Evolutionary conservation across 2,329 filamentous ascomycete genomes (phyloP), one percentile per base, ranked within the genome.

Genomic region (Parascedosporium putredinis): DNA sequence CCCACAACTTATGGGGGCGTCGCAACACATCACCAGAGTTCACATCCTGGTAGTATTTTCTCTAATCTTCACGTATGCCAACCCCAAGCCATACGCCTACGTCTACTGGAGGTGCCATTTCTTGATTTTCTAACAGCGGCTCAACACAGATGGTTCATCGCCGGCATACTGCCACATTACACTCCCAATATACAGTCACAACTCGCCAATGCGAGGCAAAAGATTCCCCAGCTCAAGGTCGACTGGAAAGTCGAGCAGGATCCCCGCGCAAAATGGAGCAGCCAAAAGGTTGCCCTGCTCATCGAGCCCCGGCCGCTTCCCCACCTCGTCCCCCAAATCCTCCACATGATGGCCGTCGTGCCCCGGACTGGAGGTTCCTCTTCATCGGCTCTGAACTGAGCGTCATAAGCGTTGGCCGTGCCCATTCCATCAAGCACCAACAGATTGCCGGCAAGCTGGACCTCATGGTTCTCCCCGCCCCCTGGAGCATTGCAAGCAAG

Each of bases 291-390:
- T 24, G 74, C 74, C 33, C 64, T 78, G 10, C 56, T 78, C n/a
- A 70, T 78, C 55, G 74, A 76, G 60, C 65, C 68, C 12, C 67
- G 72, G 5, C 66, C 68, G 2, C 56, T 74, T 12, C 66, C 73
- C 12, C 69, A 73, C 55, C 68, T 76, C 3, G 70, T 69, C 0
- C 72, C 74, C 2, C 68, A 72, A 51, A 64, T 76, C 23, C 61
- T 75, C 36, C 73, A 76, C 61, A 75, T 76, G 68, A 70, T 73
- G 29, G 62, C 68, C 3, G 71, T 76, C 20, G 70, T 75, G 1
- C 74, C 74, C 69, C 71, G 5, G 74, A 78, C 57, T 78, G 75
- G 75, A 70, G 68, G 42, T 75, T 77, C 58, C 58, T 73, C 53
- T 75, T 77, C 57, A 66, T 77, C 54, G 74, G 74, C 47, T 71